phyloP scores from a whole-genome alignment of 164 flowering plant species.

The Amborella trichopoda region DNA sequence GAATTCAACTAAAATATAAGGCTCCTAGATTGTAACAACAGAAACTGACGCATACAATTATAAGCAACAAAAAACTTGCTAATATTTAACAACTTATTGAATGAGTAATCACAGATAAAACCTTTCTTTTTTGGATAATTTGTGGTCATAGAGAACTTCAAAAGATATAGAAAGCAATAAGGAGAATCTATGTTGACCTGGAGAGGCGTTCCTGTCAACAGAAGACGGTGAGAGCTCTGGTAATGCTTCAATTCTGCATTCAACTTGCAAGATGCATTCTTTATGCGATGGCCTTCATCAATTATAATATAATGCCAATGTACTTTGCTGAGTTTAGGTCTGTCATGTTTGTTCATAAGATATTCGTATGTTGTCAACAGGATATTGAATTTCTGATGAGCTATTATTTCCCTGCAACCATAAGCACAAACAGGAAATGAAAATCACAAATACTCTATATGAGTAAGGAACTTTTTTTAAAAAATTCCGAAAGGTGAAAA shows the following conservation, averaged over 20 bases:
- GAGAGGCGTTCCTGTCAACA: conserved; percentile 93
- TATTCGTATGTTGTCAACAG: conserved; percentile 95
- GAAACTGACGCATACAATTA: too few species aligned
- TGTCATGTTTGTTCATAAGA: conserved; percentile 96
- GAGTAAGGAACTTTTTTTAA: not conserved
- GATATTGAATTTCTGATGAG: conserved; percentile 90
- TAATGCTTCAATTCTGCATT: conserved; percentile 93
- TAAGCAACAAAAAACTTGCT: too few species aligned
- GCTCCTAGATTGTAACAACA: too few species aligned
- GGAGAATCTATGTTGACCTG: conserved; percentile 37
- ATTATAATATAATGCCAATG: conserved; percentile 94
- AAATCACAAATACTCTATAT: too few species aligned
- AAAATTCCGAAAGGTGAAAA: not conserved
- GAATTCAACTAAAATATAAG: too few species aligned
- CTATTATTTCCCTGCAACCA: conserved; percentile 72
- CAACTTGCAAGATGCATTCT: conserved; percentile 97
- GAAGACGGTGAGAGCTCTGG: conserved; percentile 80
- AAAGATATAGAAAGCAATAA: not conserved
- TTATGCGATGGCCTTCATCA: conserved; percentile 97
- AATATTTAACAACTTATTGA: too few species aligned
- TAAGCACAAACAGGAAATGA: conserved; percentile 2
- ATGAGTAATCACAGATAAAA: too few species aligned
- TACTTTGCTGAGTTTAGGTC: conserved; percentile 86
- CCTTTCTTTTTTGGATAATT: too few species aligned
- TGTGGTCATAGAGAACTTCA: too few species aligned